A percentile compares a stretch with the other conserved stretches of the same genome.
Conservation (phyloP, 2,329 filamentous ascomycete genomes). For the Hypoxylon sp. region DNA sequence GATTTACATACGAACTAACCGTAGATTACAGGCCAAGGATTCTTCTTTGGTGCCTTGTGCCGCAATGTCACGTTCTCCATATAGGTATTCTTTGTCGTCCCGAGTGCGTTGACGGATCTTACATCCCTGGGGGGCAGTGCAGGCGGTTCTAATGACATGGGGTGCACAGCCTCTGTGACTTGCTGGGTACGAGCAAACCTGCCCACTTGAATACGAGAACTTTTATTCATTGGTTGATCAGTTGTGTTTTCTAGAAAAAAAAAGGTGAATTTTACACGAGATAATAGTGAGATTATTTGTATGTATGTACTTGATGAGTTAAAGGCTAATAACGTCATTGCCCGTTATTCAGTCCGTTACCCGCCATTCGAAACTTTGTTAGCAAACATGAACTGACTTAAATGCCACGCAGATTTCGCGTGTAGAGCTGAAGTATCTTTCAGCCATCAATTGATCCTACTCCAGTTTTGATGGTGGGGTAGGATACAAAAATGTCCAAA, state of each 20-base stretch:
- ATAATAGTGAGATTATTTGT: constrained; percentile 1
- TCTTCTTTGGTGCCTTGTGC: constrained; percentile 18
- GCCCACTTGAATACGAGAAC: constrained; percentile 33
- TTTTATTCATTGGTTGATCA: constrained; percentile 5
- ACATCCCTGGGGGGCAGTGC: constrained; percentile 34
- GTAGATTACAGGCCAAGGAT: constrained; percentile 20
- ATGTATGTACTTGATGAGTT: background rate
- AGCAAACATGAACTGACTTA: background rate
- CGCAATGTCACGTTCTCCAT: constrained; percentile 13
- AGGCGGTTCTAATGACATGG: constrained; percentile 21
- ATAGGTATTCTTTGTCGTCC: constrained; percentile 7
- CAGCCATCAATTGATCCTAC: background rate
- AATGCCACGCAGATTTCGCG: constrained; percentile 1
- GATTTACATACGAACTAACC: constrained; percentile 9
- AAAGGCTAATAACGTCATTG: constrained; percentile 1
- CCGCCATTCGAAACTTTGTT: background rate
- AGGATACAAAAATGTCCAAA: constrained; percentile 16
- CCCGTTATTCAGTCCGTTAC: constrained; percentile 1
- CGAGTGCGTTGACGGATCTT: constrained; percentile 6
- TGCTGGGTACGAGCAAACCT: constrained; percentile 28
- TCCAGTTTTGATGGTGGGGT: constrained; percentile 12
- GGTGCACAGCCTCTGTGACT: constrained; percentile 31
- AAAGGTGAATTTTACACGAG: background rate
- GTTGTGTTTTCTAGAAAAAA: background rate
- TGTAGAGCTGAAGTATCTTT: constrained; percentile 16